Conservation (phyloP, 2,329 filamentous ascomycete genomes). For the Exophiala dermatitidis region DNA sequence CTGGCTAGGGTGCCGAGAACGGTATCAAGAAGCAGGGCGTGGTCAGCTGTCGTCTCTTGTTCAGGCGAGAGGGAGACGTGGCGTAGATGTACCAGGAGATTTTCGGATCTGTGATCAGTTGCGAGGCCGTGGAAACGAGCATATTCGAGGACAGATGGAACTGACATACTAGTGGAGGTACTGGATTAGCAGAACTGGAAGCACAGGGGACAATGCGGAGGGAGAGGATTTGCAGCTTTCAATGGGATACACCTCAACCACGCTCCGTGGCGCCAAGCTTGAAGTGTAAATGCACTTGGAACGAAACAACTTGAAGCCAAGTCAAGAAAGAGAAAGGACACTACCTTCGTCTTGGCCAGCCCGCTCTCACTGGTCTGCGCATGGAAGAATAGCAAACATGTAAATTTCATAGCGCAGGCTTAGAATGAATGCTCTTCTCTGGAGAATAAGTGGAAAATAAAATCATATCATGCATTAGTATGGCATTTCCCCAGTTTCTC, state of each 20-base stretch:
- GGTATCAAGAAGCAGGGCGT: slow-evolving; percentile 24
- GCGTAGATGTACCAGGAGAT: slow-evolving; percentile 25
- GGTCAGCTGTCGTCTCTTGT: not conserved
- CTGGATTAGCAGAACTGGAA: not conserved
- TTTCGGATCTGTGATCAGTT: slow-evolving; percentile 31
- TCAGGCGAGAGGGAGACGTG: slow-evolving; percentile 4
- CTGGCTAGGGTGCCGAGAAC: slow-evolving; percentile 24
- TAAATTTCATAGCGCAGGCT: no score
- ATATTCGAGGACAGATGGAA: slow-evolving; percentile 41
- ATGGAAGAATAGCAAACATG: no score
- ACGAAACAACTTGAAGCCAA: no score
- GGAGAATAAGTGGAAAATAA: no score
- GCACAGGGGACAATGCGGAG: not conserved
- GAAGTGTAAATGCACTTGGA: not conserved
- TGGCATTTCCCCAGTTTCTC: not conserved
- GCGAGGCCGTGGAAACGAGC: slow-evolving; percentile 42
- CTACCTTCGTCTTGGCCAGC: no score
- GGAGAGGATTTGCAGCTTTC: not conserved
- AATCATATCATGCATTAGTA: no score
- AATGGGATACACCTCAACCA: not conserved
- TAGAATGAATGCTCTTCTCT: no score
- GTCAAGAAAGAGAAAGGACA: no score
- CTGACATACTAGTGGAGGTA: slow-evolving; percentile 21
- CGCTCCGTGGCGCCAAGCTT: not conserved
- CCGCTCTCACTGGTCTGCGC: no score